These are phyloP conservation scores for Prasinococcaceae sp. DNA, from an alignment of 139 green algal genomes.

Conservation along the genomic window DNA sequence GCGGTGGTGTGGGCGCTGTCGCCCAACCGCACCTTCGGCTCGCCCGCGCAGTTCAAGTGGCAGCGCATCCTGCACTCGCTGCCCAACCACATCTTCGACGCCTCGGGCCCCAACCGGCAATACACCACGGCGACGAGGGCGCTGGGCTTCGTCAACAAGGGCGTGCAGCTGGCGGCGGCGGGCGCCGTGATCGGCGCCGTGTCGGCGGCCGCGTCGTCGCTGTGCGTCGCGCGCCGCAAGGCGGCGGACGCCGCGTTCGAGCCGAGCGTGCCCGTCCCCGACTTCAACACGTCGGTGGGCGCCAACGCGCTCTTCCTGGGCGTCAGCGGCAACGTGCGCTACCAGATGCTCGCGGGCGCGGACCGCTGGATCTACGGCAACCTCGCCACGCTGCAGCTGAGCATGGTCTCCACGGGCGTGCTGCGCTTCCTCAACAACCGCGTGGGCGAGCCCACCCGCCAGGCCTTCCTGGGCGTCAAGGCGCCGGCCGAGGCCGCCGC, in stretches of 20 bases:
- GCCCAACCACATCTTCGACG: slow-evolving; percentile 71
- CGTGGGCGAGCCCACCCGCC: slow-evolving; percentile 18
- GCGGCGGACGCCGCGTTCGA: slow-evolving; percentile 41
- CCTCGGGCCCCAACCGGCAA: slow-evolving; percentile 52
- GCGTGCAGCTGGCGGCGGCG: slow-evolving; percentile 71
- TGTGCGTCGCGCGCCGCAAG: neutral
- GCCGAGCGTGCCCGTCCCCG: slow-evolving; percentile 58
- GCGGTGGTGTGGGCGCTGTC: slow-evolving; percentile 73
- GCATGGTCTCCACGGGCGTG: slow-evolving; percentile 6
- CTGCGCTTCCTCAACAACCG: slow-evolving; percentile 13
- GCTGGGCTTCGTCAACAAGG: slow-evolving; percentile 58
- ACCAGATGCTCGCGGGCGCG: slow-evolving; percentile 79
- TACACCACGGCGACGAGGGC: slow-evolving; percentile 51
- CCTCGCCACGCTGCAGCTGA: slow-evolving; percentile 16
- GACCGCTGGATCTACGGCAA: slow-evolving; percentile 71
- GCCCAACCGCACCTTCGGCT: slow-evolving; percentile 58
- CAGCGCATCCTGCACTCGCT: slow-evolving; percentile 53
- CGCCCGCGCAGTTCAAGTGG: slow-evolving; percentile 60
- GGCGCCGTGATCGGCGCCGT: slow-evolving; percentile 43
- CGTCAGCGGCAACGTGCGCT: slow-evolving; percentile 69
- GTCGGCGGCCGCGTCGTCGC: slow-evolving; percentile 14
- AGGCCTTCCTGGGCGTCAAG: slow-evolving; percentile 9
- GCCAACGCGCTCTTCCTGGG: slow-evolving; percentile 67
- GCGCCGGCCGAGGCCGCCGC: too few species aligned
- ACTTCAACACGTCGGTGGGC: slow-evolving; percentile 31